phyloP scores from a whole-genome alignment of 1,139 yeast species.

The Yamadazyma buinensis region DNA sequence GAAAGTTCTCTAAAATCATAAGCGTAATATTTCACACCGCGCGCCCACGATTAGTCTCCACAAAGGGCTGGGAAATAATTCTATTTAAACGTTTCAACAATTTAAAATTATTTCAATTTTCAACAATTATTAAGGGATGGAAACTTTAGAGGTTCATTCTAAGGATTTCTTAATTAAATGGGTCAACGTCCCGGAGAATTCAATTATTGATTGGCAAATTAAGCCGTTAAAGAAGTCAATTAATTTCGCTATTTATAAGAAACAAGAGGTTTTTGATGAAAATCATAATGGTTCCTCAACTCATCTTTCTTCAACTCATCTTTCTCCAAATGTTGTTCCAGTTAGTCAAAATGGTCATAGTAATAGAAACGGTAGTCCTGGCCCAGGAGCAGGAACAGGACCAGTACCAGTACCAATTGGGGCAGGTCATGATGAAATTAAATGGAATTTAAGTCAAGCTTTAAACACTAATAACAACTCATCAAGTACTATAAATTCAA shows the following conservation, averaged over 20 bases:
- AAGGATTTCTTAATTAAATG: conserved; percentile 87
- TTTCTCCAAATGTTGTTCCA: no score
- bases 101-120: no score
- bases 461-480: conserved; percentile 7
- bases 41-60: conserved; percentile 1
- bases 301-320: no score
- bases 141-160: conserved; percentile 84
- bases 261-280: conserved; percentile 25
- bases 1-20: no score
- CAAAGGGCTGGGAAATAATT: background rate
- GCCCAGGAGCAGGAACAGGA: no score
- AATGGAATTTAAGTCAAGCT: background rate
- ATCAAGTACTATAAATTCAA: conserved; percentile 10
- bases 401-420: background rate
- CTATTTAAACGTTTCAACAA: no score
- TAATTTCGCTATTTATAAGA: conserved; percentile 56
- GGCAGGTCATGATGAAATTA: background rate
- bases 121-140: no score
- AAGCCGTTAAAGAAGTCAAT: conserved; percentile 85
- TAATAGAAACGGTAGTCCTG: no score
- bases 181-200: conserved; percentile 72
- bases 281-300: background rate
- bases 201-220: conserved; percentile 71
- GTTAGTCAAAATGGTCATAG: no score
- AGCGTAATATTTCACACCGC: background rate